Evolutionary conservation across 2,329 filamentous ascomycete species (phyloP), one percentile per base, ranked within the genome.

Genomic region (Keithomyces neogunnii): DNA sequence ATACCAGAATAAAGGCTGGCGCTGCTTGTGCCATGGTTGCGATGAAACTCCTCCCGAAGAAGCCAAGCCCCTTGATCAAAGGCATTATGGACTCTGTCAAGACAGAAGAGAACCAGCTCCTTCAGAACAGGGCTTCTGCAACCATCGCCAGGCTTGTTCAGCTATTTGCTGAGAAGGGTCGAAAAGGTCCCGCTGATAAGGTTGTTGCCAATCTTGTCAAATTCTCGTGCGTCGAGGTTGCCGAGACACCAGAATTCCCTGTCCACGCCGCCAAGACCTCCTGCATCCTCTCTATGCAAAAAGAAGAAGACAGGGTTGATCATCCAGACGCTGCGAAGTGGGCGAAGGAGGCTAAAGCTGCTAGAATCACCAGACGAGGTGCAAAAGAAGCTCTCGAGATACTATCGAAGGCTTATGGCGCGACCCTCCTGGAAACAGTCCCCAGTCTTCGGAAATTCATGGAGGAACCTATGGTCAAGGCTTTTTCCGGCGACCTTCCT

Each of bases 1-100:
- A 99, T 67, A 74, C 90, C 48, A 86, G 93, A 38, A 86, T 99
- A 65, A 85, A 84, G 64, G 89, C 93, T 13, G 87, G 89, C 5
- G 88, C 90, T 26, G 89, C 92, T 9, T 89, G 88, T 56, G 91
- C 91, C 9, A 72, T 97, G 51, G 87, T 99, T 47, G 86, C 90
- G n/a, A 84, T 97, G 71, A 82, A 84, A 52, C 78, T 87, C 32
- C 78, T 96, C 8, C 92, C 95, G 0, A 97, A 96, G 79, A 97
- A 95, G 66, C 90, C 92, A 8, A 90, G 89, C 55, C 81, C 85
- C 19, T 82, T 96, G 10, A 99, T 99, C 71, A 96, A 96, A 70
- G 89, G 85, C 2, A 88, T 99, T 69, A 99, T 99, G 93, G 93
- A 99, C 66, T 97, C 92, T 62, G 81, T 99, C 63, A 99, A 97